Percentiles rank a stretch among this genome's conserved stretches.
phyloP scores from a whole-genome alignment of 768 basidiomycete species.

The Sistotremastrum suecicum region DNA sequence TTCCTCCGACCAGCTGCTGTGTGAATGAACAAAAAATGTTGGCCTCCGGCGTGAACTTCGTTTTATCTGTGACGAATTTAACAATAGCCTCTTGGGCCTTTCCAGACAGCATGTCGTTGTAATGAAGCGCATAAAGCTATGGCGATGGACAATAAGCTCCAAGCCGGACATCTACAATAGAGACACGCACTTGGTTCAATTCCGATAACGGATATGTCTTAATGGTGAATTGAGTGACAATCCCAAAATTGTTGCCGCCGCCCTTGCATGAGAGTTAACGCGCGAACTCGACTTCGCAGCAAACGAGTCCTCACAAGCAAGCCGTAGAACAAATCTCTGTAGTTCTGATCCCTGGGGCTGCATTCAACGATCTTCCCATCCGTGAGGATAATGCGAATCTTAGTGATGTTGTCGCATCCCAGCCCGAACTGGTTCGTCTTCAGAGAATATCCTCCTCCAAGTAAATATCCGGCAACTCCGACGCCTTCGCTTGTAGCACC shows the following conservation, averaged over 20 bases:
- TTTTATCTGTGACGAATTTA: no score
- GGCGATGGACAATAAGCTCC: background rate
- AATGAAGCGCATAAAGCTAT: background rate
- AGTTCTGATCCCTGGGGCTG: no score
- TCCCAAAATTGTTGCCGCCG: slow-evolving; percentile 50
- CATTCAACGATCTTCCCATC: slow-evolving; percentile 24
- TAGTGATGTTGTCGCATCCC: slow-evolving; percentile 36
- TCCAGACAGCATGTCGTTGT: no score
- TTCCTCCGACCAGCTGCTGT: no score
- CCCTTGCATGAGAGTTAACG: slow-evolving; percentile 22
- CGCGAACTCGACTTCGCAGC: no score
- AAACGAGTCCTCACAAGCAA: no score
- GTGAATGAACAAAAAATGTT: no score
- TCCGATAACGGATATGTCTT: slow-evolving; percentile 25
- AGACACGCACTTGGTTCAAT: background rate
- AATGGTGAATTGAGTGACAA: slow-evolving; percentile 44
- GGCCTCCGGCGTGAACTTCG: no score
- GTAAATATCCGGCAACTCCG: slow-evolving; percentile 42
- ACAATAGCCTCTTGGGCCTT: no score
- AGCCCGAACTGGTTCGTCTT: slow-evolving; percentile 47
- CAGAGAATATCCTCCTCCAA: slow-evolving; percentile 44
- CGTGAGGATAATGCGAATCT: slow-evolving; percentile 31
- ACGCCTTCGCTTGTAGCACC: slow-evolving; percentile 38
- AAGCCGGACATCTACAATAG: no score
- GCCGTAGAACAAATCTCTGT: no score